Percentiles rank a stretch among this genome's conserved stretches.
phyloP scores from a whole-genome alignment of 1,284 basidiomycete genomes.

The Coniophora puteana region DNA sequence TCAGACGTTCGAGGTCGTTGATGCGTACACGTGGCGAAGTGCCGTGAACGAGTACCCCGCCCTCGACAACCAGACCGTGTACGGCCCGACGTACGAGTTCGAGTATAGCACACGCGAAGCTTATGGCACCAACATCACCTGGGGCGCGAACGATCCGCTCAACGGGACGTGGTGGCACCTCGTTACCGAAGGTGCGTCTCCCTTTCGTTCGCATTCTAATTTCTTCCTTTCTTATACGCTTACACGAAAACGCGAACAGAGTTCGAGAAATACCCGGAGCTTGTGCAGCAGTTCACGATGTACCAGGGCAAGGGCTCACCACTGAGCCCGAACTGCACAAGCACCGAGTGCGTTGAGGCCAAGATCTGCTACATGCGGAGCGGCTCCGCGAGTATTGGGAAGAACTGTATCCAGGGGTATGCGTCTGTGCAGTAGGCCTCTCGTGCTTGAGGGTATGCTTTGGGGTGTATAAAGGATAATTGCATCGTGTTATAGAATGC shows the following conservation, averaged over 20 bases:
- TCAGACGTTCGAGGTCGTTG: slow-evolving; percentile 71
- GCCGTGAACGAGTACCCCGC: slow-evolving; percentile 57
- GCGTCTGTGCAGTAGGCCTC: no score
- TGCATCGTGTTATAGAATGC: no score
- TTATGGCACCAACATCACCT: slow-evolving; percentile 62
- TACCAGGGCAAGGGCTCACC: slow-evolving; percentile 71
- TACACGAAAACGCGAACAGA: slow-evolving; percentile 62
- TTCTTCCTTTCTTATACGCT: slow-evolving; percentile 5
- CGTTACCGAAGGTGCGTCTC: slow-evolving; percentile 66
- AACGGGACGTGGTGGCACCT: slow-evolving; percentile 85
- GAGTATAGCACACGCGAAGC: slow-evolving; percentile 72
- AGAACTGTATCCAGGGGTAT: slow-evolving; percentile 35
- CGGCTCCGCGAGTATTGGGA: slow-evolving; percentile 57
- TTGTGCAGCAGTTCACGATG: not conserved
- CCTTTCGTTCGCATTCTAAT: not conserved
- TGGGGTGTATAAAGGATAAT: no score
- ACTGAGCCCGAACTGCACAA: slow-evolving; percentile 51
- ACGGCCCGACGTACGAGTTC: slow-evolving; percentile 64
- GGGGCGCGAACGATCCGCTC: slow-evolving; percentile 66
- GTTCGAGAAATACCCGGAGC: slow-evolving; percentile 32
- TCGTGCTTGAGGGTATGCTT: no score
- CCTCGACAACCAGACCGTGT: slow-evolving; percentile 49
- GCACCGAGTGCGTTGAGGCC: slow-evolving; percentile 59
- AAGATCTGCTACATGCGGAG: slow-evolving; percentile 81
- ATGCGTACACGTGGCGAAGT: slow-evolving; percentile 70